Evolutionary conservation across 768 basidiomycete species (phyloP).

Genomic region (Clitopilus hobsonii): DNA sequence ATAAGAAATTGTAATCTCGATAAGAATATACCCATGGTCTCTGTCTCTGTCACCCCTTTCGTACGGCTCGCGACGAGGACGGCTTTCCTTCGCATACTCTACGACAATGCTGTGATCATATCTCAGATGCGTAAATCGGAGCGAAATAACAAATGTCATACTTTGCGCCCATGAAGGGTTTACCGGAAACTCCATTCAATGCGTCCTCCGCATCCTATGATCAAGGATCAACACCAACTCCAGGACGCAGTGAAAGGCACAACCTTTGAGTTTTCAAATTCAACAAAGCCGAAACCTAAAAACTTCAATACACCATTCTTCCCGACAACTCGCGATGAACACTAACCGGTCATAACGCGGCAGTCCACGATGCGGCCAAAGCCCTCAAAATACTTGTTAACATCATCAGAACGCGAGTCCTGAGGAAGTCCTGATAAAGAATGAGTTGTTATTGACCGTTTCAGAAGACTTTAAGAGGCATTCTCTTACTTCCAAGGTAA

Average conservation of each 20-base stretch:
- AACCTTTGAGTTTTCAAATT: constrained; percentile 86
- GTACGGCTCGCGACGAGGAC: constrained; percentile 75
- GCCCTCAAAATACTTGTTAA: constrained; percentile 85
- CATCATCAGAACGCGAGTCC: constrained; percentile 80
- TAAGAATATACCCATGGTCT: constrained; percentile 48
- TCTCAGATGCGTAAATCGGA: too few species aligned
- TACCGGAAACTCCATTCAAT: constrained; percentile 80
- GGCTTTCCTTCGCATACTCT: constrained; percentile 92
- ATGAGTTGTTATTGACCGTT: constrained; percentile 4
- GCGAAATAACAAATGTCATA: constrained; percentile 24
- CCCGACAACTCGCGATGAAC: background rate
- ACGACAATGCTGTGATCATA: constrained; percentile 72
- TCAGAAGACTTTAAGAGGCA: constrained; percentile 9
- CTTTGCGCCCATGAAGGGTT: constrained; percentile 86
- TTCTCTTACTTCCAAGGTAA: constrained; percentile 72
- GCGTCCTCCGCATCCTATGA: constrained; percentile 92
- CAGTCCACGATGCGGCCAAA: constrained; percentile 88
- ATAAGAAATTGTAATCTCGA: background rate
- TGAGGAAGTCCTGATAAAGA: constrained; percentile 62
- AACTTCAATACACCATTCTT: constrained; percentile 6
- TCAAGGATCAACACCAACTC: constrained; percentile 5
- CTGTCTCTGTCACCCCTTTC: constrained; percentile 56
- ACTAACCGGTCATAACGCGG: constrained; percentile 89
- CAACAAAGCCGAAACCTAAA: constrained; percentile 92
- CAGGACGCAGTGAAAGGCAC: background rate